Conservation (phyloP, 441 rosid genomes). For the Erodium trifolium region DNA sequence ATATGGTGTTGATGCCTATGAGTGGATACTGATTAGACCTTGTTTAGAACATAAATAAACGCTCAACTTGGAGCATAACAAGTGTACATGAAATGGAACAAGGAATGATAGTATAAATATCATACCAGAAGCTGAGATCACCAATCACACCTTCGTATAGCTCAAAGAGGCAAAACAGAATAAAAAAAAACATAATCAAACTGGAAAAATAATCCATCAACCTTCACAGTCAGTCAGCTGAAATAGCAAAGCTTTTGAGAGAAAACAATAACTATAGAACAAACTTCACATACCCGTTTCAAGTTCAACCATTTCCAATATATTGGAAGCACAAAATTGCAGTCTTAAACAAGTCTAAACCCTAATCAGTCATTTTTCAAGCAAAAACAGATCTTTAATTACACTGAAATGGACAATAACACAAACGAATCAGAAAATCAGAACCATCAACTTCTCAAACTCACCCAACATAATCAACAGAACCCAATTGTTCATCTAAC, state of each 20-base stretch:
- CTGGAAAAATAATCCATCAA: neutral
- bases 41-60: neutral
- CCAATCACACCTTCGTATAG: neutral
- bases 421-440: constrained; percentile 1
- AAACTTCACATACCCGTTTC: neutral
- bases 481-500: neutral
- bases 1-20: neutral
- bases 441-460: neutral
- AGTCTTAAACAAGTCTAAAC: neutral
- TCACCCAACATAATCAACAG: neutral
- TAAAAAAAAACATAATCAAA: neutral
- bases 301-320: neutral
- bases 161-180: neutral
- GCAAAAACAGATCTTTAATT: neutral
- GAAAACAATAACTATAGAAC: constrained; percentile 2
- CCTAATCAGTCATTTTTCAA: neutral
- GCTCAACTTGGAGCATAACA: neutral
- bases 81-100: no score
- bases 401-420: neutral
- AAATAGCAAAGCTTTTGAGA: neutral
- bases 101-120: no score
- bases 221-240: neutral
- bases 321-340: neutral
- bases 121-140: neutral
- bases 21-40: neutral